Percentiles rank a stretch among this genome's conserved stretches.
Evolutionary conservation across 2,329 filamentous ascomycete species (phyloP).

Genomic region (Alternaria gaisen): DNA sequence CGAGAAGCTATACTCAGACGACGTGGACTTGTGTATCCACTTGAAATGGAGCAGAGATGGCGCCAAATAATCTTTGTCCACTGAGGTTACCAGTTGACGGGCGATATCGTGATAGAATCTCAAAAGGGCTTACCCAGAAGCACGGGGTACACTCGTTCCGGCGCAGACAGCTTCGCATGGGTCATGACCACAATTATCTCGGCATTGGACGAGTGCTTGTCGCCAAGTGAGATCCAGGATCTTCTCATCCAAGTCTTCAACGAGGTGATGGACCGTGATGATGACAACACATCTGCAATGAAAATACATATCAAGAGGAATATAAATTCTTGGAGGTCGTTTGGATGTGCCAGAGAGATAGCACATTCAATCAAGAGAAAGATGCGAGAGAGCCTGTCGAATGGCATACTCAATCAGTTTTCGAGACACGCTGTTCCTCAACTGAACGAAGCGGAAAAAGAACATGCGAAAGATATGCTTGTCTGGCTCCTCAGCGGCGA

Average conservation of each 20-base stretch:
- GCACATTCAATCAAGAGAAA: background rate
- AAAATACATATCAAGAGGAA: background rate
- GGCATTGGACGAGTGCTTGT: conserved; percentile 1
- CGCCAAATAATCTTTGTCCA: background rate
- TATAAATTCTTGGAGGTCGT: background rate
- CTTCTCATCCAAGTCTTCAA: background rate
- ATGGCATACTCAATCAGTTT: background rate
- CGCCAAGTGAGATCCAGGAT: background rate
- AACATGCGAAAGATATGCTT: background rate
- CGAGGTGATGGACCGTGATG: background rate
- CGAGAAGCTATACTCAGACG: background rate
- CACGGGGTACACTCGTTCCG: background rate
- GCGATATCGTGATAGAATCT: background rate
- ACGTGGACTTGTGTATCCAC: background rate
- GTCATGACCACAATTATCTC: background rate
- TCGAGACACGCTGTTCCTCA: background rate
- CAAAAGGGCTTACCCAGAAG: background rate
- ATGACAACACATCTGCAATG: background rate
- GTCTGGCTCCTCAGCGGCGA: background rate
- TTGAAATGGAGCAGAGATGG: conserved; percentile 2
- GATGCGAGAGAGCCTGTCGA: background rate
- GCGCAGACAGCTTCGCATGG: background rate
- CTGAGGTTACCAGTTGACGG: background rate
- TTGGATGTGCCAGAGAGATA: background rate
- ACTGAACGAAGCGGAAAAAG: background rate